phyloP scores from a whole-genome alignment of 78 protist species.

The Protostelium mycophagum region DNA sequence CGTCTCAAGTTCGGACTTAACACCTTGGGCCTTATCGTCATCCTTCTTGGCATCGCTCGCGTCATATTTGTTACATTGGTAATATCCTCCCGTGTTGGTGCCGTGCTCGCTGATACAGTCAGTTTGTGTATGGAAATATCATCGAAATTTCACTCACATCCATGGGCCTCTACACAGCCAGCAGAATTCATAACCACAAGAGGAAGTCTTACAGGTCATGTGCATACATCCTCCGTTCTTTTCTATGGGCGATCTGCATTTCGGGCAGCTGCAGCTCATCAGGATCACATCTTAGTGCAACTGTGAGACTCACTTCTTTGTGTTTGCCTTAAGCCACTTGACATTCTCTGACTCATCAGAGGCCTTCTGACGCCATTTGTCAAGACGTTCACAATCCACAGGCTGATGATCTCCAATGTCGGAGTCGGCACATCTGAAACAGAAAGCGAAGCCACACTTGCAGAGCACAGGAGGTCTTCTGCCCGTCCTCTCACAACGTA shows the following conservation, averaged over 20 bases:
- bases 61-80: slow-evolving; percentile 75
- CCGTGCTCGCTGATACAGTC: slow-evolving; percentile 80
- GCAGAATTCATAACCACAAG: slow-evolving; percentile 67
- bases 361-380: slow-evolving; percentile 58
- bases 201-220: slow-evolving; percentile 66
- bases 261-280: slow-evolving; percentile 18
- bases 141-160: too few relatives aligned
- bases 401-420: slow-evolving; percentile 71
- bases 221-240: slow-evolving; percentile 84
- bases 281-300: not conserved
- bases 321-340: slow-evolving; percentile 76
- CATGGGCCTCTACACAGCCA: slow-evolving; percentile 81
- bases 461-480: slow-evolving; percentile 55
- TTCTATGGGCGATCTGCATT: slow-evolving; percentile 61
- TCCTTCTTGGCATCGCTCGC: slow-evolving; percentile 65
- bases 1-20: slow-evolving; percentile 60
- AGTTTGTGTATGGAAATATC: too few relatives aligned
- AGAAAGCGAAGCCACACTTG: slow-evolving; percentile 60
- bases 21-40: slow-evolving; percentile 60
- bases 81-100: slow-evolving; percentile 72
- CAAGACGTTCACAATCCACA: slow-evolving; percentile 39
- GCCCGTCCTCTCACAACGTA: slow-evolving; percentile 50
- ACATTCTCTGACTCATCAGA: slow-evolving; percentile 72
- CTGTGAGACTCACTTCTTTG: slow-evolving; percentile 44
- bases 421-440: slow-evolving; percentile 48